Evolutionary conservation across 2,329 filamentous ascomycete species (phyloP).

Genomic region (Coniochaeta prunicola): DNA sequence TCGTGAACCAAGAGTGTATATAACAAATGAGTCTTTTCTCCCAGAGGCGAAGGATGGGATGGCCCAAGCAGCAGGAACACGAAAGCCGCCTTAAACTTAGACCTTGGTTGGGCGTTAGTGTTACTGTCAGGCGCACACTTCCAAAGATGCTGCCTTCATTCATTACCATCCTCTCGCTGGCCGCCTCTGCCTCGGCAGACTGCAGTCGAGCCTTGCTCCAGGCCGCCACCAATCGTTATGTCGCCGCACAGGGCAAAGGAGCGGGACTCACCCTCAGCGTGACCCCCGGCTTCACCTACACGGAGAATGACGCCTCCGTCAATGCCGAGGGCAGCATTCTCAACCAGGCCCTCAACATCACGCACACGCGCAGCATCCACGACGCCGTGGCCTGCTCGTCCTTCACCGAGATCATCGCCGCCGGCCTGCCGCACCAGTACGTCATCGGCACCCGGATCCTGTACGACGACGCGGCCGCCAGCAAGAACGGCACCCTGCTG

Average conservation of each 20-base stretch:
- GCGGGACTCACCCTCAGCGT: neutral
- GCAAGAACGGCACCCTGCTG: slow-evolving; percentile 1
- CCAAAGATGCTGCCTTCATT: neutral
- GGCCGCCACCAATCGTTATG: neutral
- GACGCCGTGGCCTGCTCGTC: slow-evolving; percentile 7
- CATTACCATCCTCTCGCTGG: neutral
- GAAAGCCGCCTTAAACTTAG: too few relatives aligned
- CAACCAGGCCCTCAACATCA: slow-evolving; percentile 4
- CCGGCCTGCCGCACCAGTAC: slow-evolving; percentile 2
- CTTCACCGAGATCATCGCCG: slow-evolving; percentile 9
- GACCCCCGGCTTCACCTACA: neutral
- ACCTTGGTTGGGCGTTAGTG: too few relatives aligned
- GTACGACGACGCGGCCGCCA: neutral
- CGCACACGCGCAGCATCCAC: slow-evolving; percentile 5
- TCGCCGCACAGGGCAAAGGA: neutral
- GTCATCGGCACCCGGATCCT: slow-evolving; percentile 10
- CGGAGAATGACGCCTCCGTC: neutral
- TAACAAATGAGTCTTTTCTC: neutral
- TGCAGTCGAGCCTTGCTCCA: neutral
- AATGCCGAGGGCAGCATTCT: slow-evolving; percentile 2
- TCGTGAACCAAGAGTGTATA: neutral
- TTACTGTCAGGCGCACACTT: too few relatives aligned
- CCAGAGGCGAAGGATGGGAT: neutral
- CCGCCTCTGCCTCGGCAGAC: neutral
- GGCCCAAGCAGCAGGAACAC: neutral